Percentiles rank a stretch among this genome's conserved stretches.
Conservation (phyloP, 192 early-diverging fungal genomes). For the Coemansia sp. region DNA sequence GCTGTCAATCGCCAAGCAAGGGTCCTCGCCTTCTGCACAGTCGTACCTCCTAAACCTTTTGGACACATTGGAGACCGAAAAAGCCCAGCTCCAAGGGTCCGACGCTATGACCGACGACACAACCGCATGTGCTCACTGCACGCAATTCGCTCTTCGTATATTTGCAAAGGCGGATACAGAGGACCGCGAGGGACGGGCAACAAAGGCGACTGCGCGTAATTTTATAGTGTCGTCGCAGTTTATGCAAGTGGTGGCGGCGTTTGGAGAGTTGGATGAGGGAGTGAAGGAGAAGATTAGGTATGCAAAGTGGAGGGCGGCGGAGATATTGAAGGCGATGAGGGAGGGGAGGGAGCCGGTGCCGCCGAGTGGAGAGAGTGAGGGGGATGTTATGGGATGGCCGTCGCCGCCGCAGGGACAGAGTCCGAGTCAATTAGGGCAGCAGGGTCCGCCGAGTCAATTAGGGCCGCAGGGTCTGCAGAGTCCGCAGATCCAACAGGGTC, state of each 20-base stretch:
- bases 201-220: slow-evolving; percentile 84
- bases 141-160: slow-evolving; percentile 86
- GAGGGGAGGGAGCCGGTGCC: slow-evolving; percentile 79
- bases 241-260: slow-evolving; percentile 80
- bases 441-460: background rate
- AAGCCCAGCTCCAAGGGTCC: slow-evolving; percentile 60
- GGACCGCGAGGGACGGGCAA: slow-evolving; percentile 75
- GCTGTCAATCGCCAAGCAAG: slow-evolving; percentile 66
- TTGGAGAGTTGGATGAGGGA: slow-evolving; percentile 74
- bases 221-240: slow-evolving; percentile 90
- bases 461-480: background rate
- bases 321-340: slow-evolving; percentile 87
- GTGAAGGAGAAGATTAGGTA: slow-evolving; percentile 87
- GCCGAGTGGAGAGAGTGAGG: slow-evolving; percentile 37
- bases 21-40: slow-evolving; percentile 57
- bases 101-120: slow-evolving; percentile 75
- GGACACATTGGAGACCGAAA: slow-evolving; percentile 79
- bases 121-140: slow-evolving; percentile 77
- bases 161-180: slow-evolving; percentile 91
- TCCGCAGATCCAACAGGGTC: background rate
- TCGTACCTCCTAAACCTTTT: slow-evolving; percentile 67
- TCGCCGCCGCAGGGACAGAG: slow-evolving; percentile 2
- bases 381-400: background rate
- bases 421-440: slow-evolving; percentile 1
- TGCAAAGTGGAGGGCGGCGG: slow-evolving; percentile 92